A percentile compares a stretch with the other conserved stretches of the same genome.
Evolutionary conservation across 73 alveolate genomes (phyloP).

Genomic region (Paramecium octaurelia): DNA sequence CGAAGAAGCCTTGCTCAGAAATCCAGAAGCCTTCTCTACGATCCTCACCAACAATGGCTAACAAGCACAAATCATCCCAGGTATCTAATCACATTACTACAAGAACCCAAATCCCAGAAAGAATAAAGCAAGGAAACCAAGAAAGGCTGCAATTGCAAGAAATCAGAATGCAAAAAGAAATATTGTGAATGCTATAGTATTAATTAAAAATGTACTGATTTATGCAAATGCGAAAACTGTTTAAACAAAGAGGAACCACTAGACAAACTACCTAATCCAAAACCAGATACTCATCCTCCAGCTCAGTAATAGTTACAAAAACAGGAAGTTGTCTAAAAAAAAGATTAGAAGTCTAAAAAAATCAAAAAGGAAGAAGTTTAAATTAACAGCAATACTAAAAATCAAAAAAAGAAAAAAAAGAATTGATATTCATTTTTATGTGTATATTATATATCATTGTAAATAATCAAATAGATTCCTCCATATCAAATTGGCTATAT

Average conservation of each 20-base stretch:
- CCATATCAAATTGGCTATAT: background rate
- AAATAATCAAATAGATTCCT: background rate
- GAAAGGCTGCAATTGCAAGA: conserved; percentile 73
- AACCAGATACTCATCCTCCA: background rate
- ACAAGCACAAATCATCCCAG: background rate
- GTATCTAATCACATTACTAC: background rate
- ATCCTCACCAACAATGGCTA: background rate
- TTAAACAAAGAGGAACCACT: background rate
- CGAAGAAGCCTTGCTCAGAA: conserved; percentile 46
- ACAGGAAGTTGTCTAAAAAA: background rate
- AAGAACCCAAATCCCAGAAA: background rate
- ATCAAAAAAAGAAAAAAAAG: background rate
- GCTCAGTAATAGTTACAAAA: background rate
- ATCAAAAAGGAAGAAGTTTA: background rate
- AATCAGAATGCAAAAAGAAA: conserved; percentile 74
- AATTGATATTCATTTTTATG: background rate
- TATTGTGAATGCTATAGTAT: conserved; percentile 72
- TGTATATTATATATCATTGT: background rate
- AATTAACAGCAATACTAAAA: background rate
- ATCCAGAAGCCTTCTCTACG: conserved; percentile 54
- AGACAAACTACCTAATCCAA: background rate
- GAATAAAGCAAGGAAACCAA: background rate
- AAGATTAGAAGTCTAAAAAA: background rate
- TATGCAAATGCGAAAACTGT: conserved; percentile 64
- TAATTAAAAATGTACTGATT: conserved; percentile 63